Conservation (phyloP, 345 rosid genomes). For the Brassica carinata region DNA sequence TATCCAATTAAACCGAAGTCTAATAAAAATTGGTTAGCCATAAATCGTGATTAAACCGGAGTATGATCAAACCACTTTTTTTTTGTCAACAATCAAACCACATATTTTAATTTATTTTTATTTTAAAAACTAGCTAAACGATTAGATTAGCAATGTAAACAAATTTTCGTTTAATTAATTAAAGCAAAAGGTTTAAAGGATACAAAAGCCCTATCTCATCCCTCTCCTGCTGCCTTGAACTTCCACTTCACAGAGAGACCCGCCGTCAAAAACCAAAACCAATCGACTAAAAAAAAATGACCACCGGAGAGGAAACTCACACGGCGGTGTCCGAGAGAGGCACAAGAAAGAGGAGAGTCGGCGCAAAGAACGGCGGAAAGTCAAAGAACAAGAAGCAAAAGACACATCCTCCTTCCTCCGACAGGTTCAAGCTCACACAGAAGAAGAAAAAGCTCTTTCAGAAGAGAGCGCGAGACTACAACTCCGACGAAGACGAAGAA, state of each 20-base stretch:
- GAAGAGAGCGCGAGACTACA: constrained; percentile 83
- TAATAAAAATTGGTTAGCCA: no score
- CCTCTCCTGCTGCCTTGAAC: neutral
- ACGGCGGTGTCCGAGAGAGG: constrained; percentile 36
- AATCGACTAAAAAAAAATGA: constrained; percentile 16
- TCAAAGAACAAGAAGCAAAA: constrained; percentile 54
- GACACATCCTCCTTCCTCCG: constrained; percentile 40
- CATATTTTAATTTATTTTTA: no score
- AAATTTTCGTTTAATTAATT: neutral
- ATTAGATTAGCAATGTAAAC: no score
- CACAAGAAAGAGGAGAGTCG: constrained; percentile 52
- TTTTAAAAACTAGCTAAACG: no score
- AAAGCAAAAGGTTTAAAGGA: neutral
- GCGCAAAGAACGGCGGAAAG: constrained; percentile 51
- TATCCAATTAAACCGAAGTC: no score
- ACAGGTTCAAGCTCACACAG: constrained; percentile 52
- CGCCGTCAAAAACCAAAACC: constrained; percentile 21
- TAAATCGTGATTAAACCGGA: no score
- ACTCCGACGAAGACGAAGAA: constrained; percentile 63
- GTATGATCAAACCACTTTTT: no score
- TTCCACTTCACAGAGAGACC: neutral
- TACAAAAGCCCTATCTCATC: constrained; percentile 22
- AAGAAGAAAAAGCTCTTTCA: constrained; percentile 60
- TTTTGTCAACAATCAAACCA: no score
- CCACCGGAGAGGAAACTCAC: constrained; percentile 45